A percentile compares a stretch with the other conserved stretches of the same genome.
phyloP scores from a whole-genome alignment of 148 eudicot genomes.

The Rheum nobile region DNA sequence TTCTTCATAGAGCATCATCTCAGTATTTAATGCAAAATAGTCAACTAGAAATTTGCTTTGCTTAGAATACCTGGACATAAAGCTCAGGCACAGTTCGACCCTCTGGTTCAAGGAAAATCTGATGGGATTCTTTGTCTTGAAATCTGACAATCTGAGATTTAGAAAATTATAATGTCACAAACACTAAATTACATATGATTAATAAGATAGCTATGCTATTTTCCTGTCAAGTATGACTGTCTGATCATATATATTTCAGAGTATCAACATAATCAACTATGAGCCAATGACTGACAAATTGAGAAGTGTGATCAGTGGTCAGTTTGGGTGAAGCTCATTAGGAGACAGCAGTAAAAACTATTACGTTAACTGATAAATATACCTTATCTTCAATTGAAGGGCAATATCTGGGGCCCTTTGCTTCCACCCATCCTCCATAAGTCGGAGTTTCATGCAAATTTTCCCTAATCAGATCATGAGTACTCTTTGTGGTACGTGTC shows the following conservation, averaged over 20 bases:
- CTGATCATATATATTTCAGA: not conserved
- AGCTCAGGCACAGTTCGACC: constrained; percentile 96
- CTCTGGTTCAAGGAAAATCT: constrained; percentile 97
- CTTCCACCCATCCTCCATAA: constrained; percentile 99
- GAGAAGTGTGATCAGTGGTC: not conserved
- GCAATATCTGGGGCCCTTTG: constrained; percentile 99
- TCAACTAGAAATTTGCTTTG: not conserved
- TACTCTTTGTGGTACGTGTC: constrained; percentile 86
- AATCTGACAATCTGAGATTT: constrained; percentile 74
- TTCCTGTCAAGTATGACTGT: not conserved
- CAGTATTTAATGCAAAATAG: not conserved
- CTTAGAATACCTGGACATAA: constrained; percentile 73
- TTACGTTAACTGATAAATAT: not conserved
- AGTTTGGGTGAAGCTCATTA: not conserved
- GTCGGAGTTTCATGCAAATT: constrained; percentile 99
- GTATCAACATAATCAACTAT: not conserved
- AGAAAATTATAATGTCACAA: constrained; percentile 5
- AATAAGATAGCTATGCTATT: not conserved
- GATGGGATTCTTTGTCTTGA: constrained; percentile 96
- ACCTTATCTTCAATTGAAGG: constrained; percentile 99
- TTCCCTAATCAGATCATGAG: constrained; percentile 79
- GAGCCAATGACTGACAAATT: not conserved
- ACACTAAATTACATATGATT: not conserved
- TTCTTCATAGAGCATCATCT: not conserved
- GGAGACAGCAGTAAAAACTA: not conserved